Evolutionary conservation across 2,329 filamentous ascomycete genomes (phyloP), one percentile per base, ranked within the genome.

Genomic region (Sclerotinia subarctica): DNA sequence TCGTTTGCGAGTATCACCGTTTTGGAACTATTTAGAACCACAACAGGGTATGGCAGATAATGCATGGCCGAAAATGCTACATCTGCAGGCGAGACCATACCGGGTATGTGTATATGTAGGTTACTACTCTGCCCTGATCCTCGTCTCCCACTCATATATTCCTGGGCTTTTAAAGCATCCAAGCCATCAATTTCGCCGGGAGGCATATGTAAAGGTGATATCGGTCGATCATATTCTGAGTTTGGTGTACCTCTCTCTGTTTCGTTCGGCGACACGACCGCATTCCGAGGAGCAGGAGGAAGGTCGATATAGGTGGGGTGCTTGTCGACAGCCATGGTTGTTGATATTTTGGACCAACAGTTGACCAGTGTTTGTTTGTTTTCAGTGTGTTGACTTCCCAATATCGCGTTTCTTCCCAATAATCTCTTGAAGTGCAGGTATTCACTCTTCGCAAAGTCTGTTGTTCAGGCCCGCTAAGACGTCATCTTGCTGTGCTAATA

Each of bases 1-100:
- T 93, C 89, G 73, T 94, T 94, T 44, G 90, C 90, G 52, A 93
- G 78, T 1, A 91, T 83, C 3, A 93, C 84, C 0, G 88, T 90
- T 78, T 93, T 93, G 42, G 85, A 74, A 47, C 83, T 86, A 63
- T 88, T 89, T 47, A 94, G 79, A 1, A 94, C 86, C 47, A 93
- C 77, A 5, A 92, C 77, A 0, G 91, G 91, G 58, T 92, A 86
- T 0, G 91, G 91, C 6, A 94, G 81, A 75, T 91, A 92, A 74
- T 91, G 89, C 78, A 94, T 80, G 6, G 90, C 87, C 0, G 88
- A 85, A 69, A 91, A 87, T 29, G 89, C 88, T 51, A 88, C 78
- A 73, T 87, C 84, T 1, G 80, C 82, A 0, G 83, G 81, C 0
- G 82, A 83, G 32, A 72, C 66, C 46, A 83, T 80, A 65, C 77